Evolutionary conservation across 73 alveolate species (phyloP).

Genomic region (Paramecium caudatum): DNA sequence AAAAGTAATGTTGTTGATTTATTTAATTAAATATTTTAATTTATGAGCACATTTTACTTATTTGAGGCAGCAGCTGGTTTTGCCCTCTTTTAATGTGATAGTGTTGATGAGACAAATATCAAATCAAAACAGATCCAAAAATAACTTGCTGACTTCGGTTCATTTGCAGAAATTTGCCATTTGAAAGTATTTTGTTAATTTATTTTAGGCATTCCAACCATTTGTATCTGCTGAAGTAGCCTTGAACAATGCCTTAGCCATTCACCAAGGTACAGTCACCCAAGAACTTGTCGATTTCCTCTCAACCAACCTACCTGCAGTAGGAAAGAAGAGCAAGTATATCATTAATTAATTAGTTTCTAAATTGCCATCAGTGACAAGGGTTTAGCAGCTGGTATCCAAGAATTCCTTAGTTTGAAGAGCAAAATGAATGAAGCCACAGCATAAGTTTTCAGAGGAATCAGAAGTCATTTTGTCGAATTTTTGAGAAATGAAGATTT

Average conservation of each 20-base stretch:
- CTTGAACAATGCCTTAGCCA: constrained; percentile 35
- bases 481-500: constrained; percentile 62
- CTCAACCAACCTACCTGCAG: constrained; percentile 31
- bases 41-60: constrained; percentile 64
- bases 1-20: constrained; percentile 48
- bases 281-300: constrained; percentile 62
- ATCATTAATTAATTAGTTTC: not conserved
- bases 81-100: constrained; percentile 64
- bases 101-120: constrained; percentile 58
- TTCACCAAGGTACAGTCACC: constrained; percentile 27
- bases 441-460: constrained; percentile 58
- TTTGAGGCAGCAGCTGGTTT: constrained; percentile 67
- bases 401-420: constrained; percentile 29
- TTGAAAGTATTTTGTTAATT: not conserved
- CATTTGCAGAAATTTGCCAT: constrained; percentile 53
- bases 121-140: constrained; percentile 43
- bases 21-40: constrained; percentile 55
- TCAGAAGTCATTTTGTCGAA: constrained; percentile 62
- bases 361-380: constrained; percentile 23
- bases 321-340: constrained; percentile 61
- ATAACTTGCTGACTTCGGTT: constrained; percentile 20
- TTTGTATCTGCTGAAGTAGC: constrained; percentile 65
- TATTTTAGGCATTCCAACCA: constrained; percentile 56
- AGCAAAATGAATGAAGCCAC: constrained; percentile 68
- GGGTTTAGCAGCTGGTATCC: constrained; percentile 18